These are phyloP conservation scores for Cryomyces antarcticus DNA, from an alignment of 495 filamentous ascomycete genomes.

Conservation along the genomic window DNA sequence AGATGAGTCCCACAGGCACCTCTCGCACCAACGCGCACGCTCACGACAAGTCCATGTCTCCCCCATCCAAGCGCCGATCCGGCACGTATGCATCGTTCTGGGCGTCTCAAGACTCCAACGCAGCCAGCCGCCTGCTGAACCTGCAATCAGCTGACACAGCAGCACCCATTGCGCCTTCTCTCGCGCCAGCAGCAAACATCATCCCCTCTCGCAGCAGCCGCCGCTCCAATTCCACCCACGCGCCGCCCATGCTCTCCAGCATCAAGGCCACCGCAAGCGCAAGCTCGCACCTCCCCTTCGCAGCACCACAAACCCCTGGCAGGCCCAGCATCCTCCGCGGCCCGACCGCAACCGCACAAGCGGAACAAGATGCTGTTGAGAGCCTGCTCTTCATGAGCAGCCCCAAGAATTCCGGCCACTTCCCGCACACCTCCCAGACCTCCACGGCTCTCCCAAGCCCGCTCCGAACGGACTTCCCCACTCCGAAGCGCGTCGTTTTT, in stretches of 20 bases:
- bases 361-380: slow-evolving; percentile 76
- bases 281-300: slow-evolving; percentile 4
- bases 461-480: slow-evolving; percentile 4
- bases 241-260: slow-evolving; percentile 6
- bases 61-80: neutral
- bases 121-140: neutral
- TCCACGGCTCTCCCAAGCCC: slow-evolving; percentile 5
- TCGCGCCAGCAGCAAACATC: slow-evolving; percentile 11
- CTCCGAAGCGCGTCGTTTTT: slow-evolving; percentile 9
- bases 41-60: too few species aligned
- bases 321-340: slow-evolving; percentile 24
- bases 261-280: neutral
- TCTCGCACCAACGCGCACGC: neutral
- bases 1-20: neutral
- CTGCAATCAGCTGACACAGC: neutral
- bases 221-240: slow-evolving; percentile 8
- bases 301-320: neutral
- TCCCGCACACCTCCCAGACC: slow-evolving; percentile 5
- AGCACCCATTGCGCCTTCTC: neutral
- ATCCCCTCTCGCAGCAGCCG: slow-evolving; percentile 7
- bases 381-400: slow-evolving; percentile 75
- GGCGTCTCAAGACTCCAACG: neutral
- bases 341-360: slow-evolving; percentile 31
- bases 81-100: neutral
- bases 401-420: slow-evolving; percentile 44